Evolutionary conservation across 352 stramenopile genomes (phyloP), one percentile per base, ranked within the genome.

Genomic region (Blastocystis sp.): DNA sequence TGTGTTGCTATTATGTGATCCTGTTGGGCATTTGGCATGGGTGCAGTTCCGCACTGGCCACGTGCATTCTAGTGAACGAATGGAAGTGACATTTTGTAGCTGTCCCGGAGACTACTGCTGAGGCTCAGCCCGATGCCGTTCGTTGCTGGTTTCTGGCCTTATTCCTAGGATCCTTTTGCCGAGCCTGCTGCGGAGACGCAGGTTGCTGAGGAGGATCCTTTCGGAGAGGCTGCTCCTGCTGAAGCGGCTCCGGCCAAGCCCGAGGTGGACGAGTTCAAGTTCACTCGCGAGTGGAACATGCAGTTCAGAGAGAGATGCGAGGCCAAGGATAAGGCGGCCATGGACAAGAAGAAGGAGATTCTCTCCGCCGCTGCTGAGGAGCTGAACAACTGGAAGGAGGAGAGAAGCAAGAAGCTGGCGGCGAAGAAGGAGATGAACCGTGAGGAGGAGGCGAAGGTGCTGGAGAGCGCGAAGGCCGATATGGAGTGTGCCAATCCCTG

Each of bases 361-460:
- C 28, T 87, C 19, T 63, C 69, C 21, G 65, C 62, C n/a, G 88
- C 88, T 57, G 21, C n/a, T 42, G 88, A 90, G 54, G 88, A 90
- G 45, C 17, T 90, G 1, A 1, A 69, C 17, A 66, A 28, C 24
- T 90, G 78, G 78, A 77, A 77, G 11, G 34, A 82, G 17, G 80
- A 89, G 54, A 80, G 79, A 76, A 28, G 71, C 17, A 84, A 74
- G 48, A 80, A 89, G 34, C 69, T 90, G 2, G 79, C 45, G 2
- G 61, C 78, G 10, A 89, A 89, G 54, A 74, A 87, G 54, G 78
- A 90, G 28, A 71, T 65, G 45, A 89, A 89, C 62, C 54, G 87
- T 40, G 43, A 65, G 21, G 87, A 89, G 57, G 79, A 90, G 43
- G 68, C 61, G 69, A 89, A 87, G 52, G 34, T 87, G 52, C 61